Evolutionary conservation across 495 filamentous ascomycete species (phyloP), one percentile per base, ranked within the genome.

Genomic region (Alectoria sarmentosa): DNA sequence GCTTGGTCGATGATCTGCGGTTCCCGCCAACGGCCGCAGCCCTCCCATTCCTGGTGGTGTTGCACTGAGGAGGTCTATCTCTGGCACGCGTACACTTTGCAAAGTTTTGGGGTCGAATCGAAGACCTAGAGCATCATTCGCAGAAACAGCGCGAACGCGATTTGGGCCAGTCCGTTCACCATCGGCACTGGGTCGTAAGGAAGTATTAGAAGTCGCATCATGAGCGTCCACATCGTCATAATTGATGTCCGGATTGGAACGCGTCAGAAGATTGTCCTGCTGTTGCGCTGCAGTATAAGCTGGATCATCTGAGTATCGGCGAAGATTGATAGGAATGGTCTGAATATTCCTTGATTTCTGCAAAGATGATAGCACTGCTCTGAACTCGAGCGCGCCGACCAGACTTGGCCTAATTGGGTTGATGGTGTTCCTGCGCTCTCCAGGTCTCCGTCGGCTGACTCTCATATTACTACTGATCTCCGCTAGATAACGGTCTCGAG

Each of bases 381-480:
- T 85, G 69, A 99, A 99, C 74, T 99, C 95, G 61, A 99, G 76
- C 7, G 88, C 95, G 55, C 95, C 95, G 9, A 98, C 89, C 28
- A 99, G 76, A 77, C 92, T 97, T 8, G 95, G 92, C 38, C 95
- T 83, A 65, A 98, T 97, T 1, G 91, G 88, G 55, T 84, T 88
- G 64, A 90, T 78, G 36, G 92, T 90, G 71, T 86, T 89, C 65
- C 87, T 88, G 57, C 92, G 82, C 58, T 82, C 78, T 61, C 82
- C 84, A 54, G 78, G 77, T 14, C 67, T 66, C 11, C 89, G 89
- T 15, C 94, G 84, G 69, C 81, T 88, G 32, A 96, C 82, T 60
- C 92, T 87, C 95, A 99, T 97, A 65, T 90, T 96, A 72, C 85
- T 95, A 62, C 87, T 87, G 74, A 99, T 86, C 71, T 96, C 92